Base-by-base conservation (phyloP, 1,284 basidiomycete genomes). In the Trametes polyzona region DNA sequence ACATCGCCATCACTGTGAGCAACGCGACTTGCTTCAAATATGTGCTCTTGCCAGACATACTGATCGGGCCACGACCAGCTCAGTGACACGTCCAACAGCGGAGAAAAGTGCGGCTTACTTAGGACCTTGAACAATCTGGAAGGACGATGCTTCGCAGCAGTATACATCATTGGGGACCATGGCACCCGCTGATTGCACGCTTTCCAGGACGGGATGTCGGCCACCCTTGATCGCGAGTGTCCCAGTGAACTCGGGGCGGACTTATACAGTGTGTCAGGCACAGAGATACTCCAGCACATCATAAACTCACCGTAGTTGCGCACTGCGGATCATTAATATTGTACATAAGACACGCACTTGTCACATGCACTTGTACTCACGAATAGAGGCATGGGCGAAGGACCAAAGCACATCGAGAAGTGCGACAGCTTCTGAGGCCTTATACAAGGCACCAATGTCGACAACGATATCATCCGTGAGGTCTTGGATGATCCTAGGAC, bases 151-250 rank as follows among this genome's bases (percentile, higher is more conserved):
- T 47, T 91, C 87, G 59, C 87, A 87, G 55, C 89, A 92, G 68
- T 90, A 96, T 0, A 92, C 86, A 68, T 97, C 95, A 67, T 96
- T 97, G 3, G 92, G 82, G 1, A 95, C 84, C 27, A 95, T 79
- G 1, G 81, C 83, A 4, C 88, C 90, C 0, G 83, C 79, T 1
- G 83, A 76, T 55, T 90, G 84, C 2, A 90, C 78, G 2, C 76
- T 84, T 69, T 96, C 94, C 12, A 97, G 79, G 7, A 97, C 83
- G 0, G 94, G 93, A 71, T 96, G 94, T 8, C 90, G 81, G 1
- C 94, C 93, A 0, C 84, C 83, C 69, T 93, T 94, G 69, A 96
- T 88, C 14, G 92, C 93, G 5, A 96, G 74, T 0, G 90, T 93
- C 1, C 86, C 89, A 2, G 88, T 92, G 65, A 95, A 95, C 67